phyloP scores from a whole-genome alignment of 179 eudicot species.

The Spinacia oleracea region DNA sequence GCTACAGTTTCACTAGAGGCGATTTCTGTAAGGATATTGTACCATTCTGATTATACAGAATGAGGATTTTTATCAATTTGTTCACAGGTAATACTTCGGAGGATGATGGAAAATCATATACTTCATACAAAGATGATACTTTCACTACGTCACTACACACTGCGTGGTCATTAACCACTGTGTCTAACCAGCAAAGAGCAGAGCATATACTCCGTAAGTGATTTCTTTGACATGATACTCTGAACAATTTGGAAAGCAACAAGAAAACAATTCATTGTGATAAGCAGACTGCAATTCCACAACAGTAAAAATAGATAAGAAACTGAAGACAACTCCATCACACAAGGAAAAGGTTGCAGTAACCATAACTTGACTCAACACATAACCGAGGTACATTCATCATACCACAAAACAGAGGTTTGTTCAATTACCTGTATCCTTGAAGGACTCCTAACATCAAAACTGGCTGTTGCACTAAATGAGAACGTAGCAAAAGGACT shows the following conservation, averaged over 20 bases:
- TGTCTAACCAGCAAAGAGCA: too few species aligned
- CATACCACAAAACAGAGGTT: not conserved
- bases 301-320: not conserved
- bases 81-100: not conserved
- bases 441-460: conserved; percentile 78
- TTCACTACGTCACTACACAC: not conserved
- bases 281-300: not conserved
- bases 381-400: not conserved
- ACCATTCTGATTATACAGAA: not conserved
- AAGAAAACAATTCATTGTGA: too few species aligned
- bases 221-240: not conserved
- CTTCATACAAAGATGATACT: not conserved
- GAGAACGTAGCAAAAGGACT: conserved; percentile 71
- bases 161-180: not conserved
- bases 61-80: not conserved
- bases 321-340: not conserved
- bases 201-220: too few species aligned
- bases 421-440: conserved; percentile 73
- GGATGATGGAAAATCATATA: not conserved
- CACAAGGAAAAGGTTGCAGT: not conserved
- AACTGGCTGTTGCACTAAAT: conserved; percentile 82
- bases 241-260: not conserved
- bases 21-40: not conserved
- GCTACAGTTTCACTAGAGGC: not conserved
- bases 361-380: not conserved